Evolutionary conservation across 2,329 filamentous ascomycete species (phyloP).

Genomic region (Colletotrichum phormii): DNA sequence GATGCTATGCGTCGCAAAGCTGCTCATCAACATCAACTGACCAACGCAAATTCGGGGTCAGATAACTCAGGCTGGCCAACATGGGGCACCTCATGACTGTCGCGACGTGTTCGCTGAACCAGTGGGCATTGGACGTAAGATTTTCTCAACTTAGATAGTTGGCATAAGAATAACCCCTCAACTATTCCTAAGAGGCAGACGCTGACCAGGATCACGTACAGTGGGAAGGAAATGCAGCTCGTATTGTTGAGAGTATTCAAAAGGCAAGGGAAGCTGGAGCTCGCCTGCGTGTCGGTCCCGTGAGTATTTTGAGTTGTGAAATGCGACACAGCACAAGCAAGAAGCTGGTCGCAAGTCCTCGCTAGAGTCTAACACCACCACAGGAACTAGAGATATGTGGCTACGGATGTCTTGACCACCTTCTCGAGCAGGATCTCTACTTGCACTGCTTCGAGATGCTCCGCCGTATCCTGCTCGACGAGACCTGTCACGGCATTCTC

Average conservation of each 20-base stretch:
- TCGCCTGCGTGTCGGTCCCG: slow-evolving; percentile 69
- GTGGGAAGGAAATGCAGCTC: slow-evolving; percentile 65
- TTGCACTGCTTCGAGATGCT: slow-evolving; percentile 73
- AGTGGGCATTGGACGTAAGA: slow-evolving; percentile 59
- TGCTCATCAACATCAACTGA: not conserved
- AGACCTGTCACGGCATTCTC: slow-evolving; percentile 73
- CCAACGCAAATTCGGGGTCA: not conserved
- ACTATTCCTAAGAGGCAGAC: not conserved
- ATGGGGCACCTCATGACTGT: slow-evolving; percentile 45
- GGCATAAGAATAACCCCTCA: not conserved
- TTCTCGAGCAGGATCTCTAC: slow-evolving; percentile 64
- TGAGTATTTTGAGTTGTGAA: slow-evolving; percentile 47
- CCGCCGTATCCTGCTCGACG: slow-evolving; percentile 68
- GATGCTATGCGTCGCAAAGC: not conserved
- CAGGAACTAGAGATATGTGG: slow-evolving; percentile 65
- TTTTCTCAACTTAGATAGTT: slow-evolving; percentile 43
- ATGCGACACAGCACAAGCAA: not conserved
- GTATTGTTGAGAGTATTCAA: slow-evolving; percentile 71
- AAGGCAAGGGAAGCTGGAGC: slow-evolving; percentile 50
- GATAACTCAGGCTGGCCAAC: not conserved
- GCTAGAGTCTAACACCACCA: not conserved
- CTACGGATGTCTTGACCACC: slow-evolving; percentile 46
- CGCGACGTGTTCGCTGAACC: slow-evolving; percentile 51
- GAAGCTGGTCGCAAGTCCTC: no score
- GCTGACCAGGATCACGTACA: not conserved